Evolutionary conservation across 352 stramenopile genomes (phyloP), one percentile per base, ranked within the genome.

Genomic region (Elongisporangium anandrum): DNA sequence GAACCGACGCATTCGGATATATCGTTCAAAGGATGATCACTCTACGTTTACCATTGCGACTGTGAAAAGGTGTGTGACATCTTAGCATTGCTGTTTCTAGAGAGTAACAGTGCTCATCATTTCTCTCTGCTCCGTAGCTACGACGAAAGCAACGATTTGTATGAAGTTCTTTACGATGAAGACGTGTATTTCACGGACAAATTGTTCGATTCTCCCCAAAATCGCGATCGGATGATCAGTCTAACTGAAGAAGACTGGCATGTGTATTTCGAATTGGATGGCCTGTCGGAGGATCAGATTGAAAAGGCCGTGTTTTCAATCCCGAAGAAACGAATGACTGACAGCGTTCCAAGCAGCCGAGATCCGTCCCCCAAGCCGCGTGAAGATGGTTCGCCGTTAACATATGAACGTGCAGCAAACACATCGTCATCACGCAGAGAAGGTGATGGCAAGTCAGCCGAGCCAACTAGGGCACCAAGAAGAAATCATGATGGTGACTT

Each of bases 281-380:
- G 73, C 1, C 50, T 88, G 45, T 81, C 73, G 1, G 70, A 81
- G 17, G 79, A 91, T 3, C 71, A 89, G 52, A 73, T 79, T 15
- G 68, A 66, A 10, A 68, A 80, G n/a, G 59, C 64, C 7, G 73
- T 95, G 34, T 95, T 95, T 61, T 85, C 81, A 9, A 95, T 95
- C 55, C 86, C 86, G 22, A 95, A 94, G 56, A 75, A 72, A 21
- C 78, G 77, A 15, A 60, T 66, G 9, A 41, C 57, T 16, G 70
- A 65, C 13, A 65, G 72, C 60, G 59, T 50, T 5, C 41, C 59
- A 34, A 64, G 57, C 5, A 79, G 72, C 50, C 61, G 60, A 52
- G 69, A 83, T 10, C 63, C 73, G 9, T 83, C 73, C 7, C 66
- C 70, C 1, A 81, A 76, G 51, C 24, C 34, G n/a, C 52, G 10